A percentile compares a stretch with the other conserved stretches of the same genome.
Conservation (phyloP, 2,329 filamentous ascomycete genomes). For the Colletotrichum agaves region DNA sequence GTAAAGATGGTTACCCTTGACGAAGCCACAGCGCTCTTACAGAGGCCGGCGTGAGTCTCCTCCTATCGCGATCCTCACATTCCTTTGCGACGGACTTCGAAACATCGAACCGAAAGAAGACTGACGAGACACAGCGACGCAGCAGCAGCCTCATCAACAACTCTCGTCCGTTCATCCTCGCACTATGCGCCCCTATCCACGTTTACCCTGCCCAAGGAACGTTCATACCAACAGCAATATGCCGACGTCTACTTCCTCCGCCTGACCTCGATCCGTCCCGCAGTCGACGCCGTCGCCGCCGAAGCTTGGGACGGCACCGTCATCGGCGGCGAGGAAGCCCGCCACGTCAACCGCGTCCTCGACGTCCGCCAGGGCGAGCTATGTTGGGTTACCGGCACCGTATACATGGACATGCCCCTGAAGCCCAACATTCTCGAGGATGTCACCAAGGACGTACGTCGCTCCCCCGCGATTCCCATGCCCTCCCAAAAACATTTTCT, state of each 20-base stretch:
- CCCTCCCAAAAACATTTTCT: not conserved
- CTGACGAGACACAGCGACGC: constrained; percentile 21
- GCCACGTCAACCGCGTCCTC: constrained; percentile 85
- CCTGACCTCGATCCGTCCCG: constrained; percentile 85
- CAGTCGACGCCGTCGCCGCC: constrained; percentile 78
- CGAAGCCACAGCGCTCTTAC: constrained; percentile 56
- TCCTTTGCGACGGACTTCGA: not conserved
- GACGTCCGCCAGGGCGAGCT: constrained; percentile 96
- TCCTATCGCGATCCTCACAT: too few relatives aligned
- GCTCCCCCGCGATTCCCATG: not conserved
- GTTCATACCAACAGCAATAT: constrained; percentile 93
- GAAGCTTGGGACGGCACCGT: constrained; percentile 82
- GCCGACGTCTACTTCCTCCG: constrained; percentile 98
- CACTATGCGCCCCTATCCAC: constrained; percentile 80
- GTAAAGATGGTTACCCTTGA: constrained; percentile 57
- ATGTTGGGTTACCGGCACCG: constrained; percentile 93
- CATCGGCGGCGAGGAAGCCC: constrained; percentile 80
- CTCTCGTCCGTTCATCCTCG: constrained; percentile 63
- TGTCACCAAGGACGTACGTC: constrained; percentile 85
- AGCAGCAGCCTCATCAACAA: not conserved
- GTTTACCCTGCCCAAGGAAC: constrained; percentile 76
- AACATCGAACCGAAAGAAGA: not conserved
- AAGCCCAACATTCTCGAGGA: constrained; percentile 98
- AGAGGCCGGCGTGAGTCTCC: constrained; percentile 58
- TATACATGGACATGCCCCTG: constrained; percentile 96